A percentile compares a stretch with the other conserved stretches of the same genome.
These are phyloP conservation scores for Purpureocillium takamizusanense DNA, from an alignment of 2,329 filamentous ascomycete genomes.

Conservation along the genomic window DNA sequence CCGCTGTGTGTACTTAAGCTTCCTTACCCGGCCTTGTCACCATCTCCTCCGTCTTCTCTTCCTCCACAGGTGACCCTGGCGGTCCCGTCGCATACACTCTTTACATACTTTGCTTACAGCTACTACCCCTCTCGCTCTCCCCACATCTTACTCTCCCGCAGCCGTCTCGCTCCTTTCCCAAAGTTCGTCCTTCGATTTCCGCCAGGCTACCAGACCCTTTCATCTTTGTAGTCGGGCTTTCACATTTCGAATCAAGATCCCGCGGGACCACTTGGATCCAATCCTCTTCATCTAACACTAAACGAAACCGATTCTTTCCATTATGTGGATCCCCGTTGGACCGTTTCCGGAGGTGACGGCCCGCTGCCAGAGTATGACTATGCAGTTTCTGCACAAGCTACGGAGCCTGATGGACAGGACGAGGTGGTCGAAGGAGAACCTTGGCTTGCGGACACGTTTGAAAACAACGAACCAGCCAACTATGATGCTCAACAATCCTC, in stretches of 20 bases:
- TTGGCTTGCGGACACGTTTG: background rate
- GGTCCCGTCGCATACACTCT: constrained; percentile 6
- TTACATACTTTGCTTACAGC: constrained; percentile 1
- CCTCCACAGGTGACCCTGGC: constrained; percentile 9
- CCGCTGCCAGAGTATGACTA: constrained; percentile 8
- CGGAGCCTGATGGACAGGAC: constrained; percentile 10
- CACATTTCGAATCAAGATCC: constrained; percentile 7
- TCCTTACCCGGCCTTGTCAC: background rate
- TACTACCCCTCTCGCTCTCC: background rate
- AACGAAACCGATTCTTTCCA: constrained; percentile 1
- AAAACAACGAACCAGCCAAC: background rate
- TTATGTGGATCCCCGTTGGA: constrained; percentile 5
- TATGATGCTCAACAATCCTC: background rate
- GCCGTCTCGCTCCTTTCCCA: background rate
- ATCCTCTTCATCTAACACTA: constrained; percentile 2
- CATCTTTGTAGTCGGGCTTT: constrained; percentile 2
- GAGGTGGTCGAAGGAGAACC: background rate
- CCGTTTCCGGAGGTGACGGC: constrained; percentile 6
- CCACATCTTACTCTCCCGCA: constrained; percentile 1
- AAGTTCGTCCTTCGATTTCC: background rate
- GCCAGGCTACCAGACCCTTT: constrained; percentile 3
- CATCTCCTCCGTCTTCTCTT: background rate
- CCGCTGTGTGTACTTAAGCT: background rate
- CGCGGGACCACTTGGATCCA: constrained; percentile 3
- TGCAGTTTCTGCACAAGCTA: background rate